phyloP scores from a whole-genome alignment of 2,329 filamentous ascomycete genomes.

The Pseudofabraea citricarpa region DNA sequence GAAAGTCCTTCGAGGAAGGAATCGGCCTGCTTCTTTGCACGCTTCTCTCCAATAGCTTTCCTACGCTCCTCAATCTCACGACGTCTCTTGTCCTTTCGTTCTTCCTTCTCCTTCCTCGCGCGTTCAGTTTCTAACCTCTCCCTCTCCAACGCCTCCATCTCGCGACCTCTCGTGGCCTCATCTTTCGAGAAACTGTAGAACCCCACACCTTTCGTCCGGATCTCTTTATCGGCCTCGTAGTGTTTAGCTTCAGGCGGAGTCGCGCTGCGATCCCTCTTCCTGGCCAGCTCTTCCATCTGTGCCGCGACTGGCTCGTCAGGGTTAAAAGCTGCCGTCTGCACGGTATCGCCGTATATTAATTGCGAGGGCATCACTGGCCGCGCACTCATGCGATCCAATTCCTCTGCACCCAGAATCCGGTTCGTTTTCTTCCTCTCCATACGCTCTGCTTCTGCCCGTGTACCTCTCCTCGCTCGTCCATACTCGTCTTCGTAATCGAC shows the following conservation, averaged over 20 bases:
- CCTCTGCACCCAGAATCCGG: slow-evolving; percentile 48
- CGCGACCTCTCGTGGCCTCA: slow-evolving; percentile 54
- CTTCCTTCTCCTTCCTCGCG: slow-evolving; percentile 41
- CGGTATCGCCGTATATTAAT: slow-evolving; percentile 78
- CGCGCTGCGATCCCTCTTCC: slow-evolving; percentile 70
- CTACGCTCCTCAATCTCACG: slow-evolving; percentile 57
- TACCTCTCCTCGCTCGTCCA: slow-evolving; percentile 73
- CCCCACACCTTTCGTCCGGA: slow-evolving; percentile 80
- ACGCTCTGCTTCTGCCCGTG: slow-evolving; percentile 60
- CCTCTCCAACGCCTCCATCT: slow-evolving; percentile 72
- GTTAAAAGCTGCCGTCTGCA: slow-evolving; percentile 80
- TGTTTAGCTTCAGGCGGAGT: slow-evolving; percentile 79
- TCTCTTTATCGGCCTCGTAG: slow-evolving; percentile 81
- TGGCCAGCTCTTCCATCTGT: slow-evolving; percentile 74
- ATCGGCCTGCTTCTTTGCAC: slow-evolving; percentile 65
- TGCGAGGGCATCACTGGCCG: slow-evolving; percentile 61
- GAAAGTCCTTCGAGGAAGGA: slow-evolving; percentile 62
- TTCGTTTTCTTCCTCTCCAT: slow-evolving; percentile 53
- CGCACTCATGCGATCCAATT: slow-evolving; percentile 65
- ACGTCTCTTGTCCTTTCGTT: slow-evolving; percentile 52
- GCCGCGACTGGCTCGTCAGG: slow-evolving; percentile 59
- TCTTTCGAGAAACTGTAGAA: slow-evolving; percentile 89
- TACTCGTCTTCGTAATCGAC: slow-evolving; percentile 91
- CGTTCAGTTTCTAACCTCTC: slow-evolving; percentile 63
- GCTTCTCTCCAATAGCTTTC: slow-evolving; percentile 37